Base-by-base conservation (phyloP, 1,284 basidiomycete genomes). In the Fomitopsis schrenkii region DNA sequence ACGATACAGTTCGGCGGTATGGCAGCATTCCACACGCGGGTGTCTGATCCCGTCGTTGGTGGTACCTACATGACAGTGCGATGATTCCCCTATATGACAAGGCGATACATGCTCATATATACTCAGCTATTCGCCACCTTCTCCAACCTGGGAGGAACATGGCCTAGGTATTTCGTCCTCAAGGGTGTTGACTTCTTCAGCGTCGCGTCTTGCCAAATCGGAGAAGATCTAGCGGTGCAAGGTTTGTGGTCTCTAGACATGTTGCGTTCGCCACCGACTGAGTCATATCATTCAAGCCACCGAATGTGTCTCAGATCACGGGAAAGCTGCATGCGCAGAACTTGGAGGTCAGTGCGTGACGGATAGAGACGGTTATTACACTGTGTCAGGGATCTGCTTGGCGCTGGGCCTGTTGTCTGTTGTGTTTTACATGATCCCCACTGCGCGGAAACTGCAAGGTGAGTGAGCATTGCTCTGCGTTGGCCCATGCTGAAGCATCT, bases 1-100 rank as follows among this genome's bases (percentile, higher is more conserved):
- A 99, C 97, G 7, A 91, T 99, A 10, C 97, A 99, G 75, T 99
- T 99, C 71, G 97, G 98, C 22, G 96, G 97, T 17, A 96, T 99
- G 67, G 94, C 95, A 9, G 97, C 97, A 3, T 99, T 98, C 83
- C 97, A 99, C 72, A 98, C 96, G 1, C 89, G 94, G 63, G 91
- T 99, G 57, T 95, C 97, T 0, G 97, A 99, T 73, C 97, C 97
- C 0, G 72, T 98, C 15, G 98, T 99, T 63, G 97, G 97, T 35
- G 97, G 95, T 55, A 98, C 96, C 1, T 98, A 98, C 74, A 98
- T 98, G 95, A 98, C 95, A 15, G 94, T 94, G 71, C 74, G 88
- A 71, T 22, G 3, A 45, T 55, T 22, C 57, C 12, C 38, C 22
- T 3, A n/a, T 8, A 5, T 14, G 5, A 15, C 36, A 45, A 62